Base-by-base conservation (phyloP, 2,329 filamentous ascomycete species). In the Calonectria multiphialidica region DNA sequence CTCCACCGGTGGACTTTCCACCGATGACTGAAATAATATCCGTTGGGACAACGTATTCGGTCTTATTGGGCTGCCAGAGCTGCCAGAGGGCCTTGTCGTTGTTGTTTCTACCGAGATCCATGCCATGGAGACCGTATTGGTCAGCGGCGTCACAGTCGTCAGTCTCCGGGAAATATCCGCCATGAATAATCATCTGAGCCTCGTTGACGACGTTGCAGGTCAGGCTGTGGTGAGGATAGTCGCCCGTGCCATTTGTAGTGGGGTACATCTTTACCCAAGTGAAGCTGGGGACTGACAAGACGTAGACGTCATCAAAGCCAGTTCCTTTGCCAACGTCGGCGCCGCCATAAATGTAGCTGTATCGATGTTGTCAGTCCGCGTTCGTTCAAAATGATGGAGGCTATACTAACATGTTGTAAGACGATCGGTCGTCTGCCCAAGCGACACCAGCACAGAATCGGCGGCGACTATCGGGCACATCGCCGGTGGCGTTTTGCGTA, bases 131-230 rank as follows among this genome's bases (percentile, higher is more conserved):
- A 7, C 90, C 90, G 83, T 86, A 89, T 21, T 88, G 86, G 5
- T 82, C 81, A 1, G 84, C 83, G 3, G 83, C 82, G 77, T 93
- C 90, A 76, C 90, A 92, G 16, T 83, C 78, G 42, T 86, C 77
- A 13, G 74, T 82, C 3, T 83, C 74, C 0, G 90, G 87, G 73
- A 92, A 92, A 61, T 85, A 87, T 23, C 91, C 91, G 28, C 91
- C 90, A 53, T 92, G 89, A 68, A 93, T 83, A 33, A 93, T 80
- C 90, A 93, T 92, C 79, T 93, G 91, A 5, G 87, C 85, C 33
- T 83, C 80, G 65, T 87, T 86, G n/a, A 81, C 76, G 9, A 92
- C 87, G 75, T 91, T 91, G 77, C 90, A 92, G 57, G 85, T 88
- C 16, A 90, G 81, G 25, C 87, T 88, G 79, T 92, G 87, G 74